Conservation (phyloP, 139 green algal genomes). For the Astrephomene gubernaculifera region DNA sequence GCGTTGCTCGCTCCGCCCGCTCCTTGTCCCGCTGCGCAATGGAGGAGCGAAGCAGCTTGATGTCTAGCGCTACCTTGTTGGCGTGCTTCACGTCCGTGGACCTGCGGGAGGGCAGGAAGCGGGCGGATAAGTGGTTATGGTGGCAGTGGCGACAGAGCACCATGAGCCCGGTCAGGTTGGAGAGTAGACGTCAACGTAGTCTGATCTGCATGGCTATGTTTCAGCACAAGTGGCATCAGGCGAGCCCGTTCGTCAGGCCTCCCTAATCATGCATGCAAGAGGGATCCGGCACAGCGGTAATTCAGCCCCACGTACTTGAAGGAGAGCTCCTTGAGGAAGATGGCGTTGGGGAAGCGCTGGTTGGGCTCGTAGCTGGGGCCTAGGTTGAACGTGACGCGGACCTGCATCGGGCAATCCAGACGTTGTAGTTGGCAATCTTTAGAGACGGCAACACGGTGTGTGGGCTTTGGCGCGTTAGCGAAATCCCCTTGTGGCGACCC, state of each 20-base stretch:
- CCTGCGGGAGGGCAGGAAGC: slow-evolving; percentile 49
- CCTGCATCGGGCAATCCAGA: slow-evolving; percentile 77
- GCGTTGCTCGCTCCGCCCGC: slow-evolving; percentile 90
- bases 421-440: too few relatives aligned
- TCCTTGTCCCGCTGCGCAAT: slow-evolving; percentile 92
- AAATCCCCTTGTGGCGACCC: not conserved
- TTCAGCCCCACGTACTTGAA: slow-evolving; percentile 76
- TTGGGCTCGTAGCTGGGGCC: slow-evolving; percentile 80
- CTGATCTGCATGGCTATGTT: too few relatives aligned
- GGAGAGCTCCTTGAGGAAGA: slow-evolving; percentile 96
- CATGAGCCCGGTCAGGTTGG: too few relatives aligned
- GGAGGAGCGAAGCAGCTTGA: slow-evolving; percentile 88
- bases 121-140: too few relatives aligned
- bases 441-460: too few relatives aligned
- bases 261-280: too few relatives aligned
- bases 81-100: slow-evolving; percentile 76
- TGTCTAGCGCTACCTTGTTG: slow-evolving; percentile 77
- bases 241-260: too few relatives aligned
- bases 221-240: too few relatives aligned
- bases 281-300: too few relatives aligned
- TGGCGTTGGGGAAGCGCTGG: slow-evolving; percentile 71
- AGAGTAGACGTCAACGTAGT: too few relatives aligned
- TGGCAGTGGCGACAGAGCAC: too few relatives aligned
- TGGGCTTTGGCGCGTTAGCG: too few relatives aligned
- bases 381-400: slow-evolving; percentile 97